phyloP scores from a whole-genome alignment of 495 filamentous ascomycete species.

The Podospora conica region DNA sequence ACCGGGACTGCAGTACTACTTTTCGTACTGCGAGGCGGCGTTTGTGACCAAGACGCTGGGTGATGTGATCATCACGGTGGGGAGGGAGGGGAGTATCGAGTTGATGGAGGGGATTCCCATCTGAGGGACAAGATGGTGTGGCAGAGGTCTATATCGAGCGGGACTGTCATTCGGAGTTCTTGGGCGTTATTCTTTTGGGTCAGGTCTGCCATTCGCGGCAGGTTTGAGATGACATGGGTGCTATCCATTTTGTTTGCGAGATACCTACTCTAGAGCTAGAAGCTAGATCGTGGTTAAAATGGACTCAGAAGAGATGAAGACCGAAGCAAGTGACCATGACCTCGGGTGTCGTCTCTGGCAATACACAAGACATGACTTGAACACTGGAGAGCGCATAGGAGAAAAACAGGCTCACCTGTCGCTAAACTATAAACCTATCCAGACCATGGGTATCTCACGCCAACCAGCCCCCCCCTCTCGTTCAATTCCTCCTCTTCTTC shows the following conservation, averaged over 20 bases:
- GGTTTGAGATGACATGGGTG: neutral
- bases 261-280: neutral
- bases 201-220: neutral
- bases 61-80: constrained; percentile 63
- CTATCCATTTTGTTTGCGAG: neutral
- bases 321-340: neutral
- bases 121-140: constrained; percentile 17
- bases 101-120: constrained; percentile 61
- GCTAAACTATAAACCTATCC: neutral
- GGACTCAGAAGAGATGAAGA: too few species aligned
- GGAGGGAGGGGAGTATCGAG: constrained; percentile 58
- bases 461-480: neutral
- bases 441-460: neutral
- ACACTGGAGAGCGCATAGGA: neutral
- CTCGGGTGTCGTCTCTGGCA: neutral
- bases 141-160: neutral
- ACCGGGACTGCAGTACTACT: constrained; percentile 52
- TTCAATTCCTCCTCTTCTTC: constrained; percentile 14
- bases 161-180: neutral
- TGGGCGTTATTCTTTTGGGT: neutral
- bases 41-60: constrained; percentile 64
- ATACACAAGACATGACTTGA: too few species aligned
- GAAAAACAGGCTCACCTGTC: neutral
- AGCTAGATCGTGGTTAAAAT: neutral
- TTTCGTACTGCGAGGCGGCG: constrained; percentile 66